Base-by-base conservation (phyloP, 106 monocot species). In the Phalaenopsis aphrodite region DNA sequence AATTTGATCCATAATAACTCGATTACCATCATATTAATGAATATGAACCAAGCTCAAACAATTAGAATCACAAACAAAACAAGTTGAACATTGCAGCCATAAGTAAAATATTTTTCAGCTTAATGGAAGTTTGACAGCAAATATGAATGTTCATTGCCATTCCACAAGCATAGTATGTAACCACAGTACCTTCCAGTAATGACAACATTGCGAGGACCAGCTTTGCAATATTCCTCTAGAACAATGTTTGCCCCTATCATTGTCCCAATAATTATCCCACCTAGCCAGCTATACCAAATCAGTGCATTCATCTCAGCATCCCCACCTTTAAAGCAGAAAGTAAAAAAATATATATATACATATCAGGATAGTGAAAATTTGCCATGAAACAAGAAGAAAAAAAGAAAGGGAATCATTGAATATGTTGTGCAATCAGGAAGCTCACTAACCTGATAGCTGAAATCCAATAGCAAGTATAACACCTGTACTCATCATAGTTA, bases 201-300 rank as follows among this genome's bases (percentile, higher is more conserved):
- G 72, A 98, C 92, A 84, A 98, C 89, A 87, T 98, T 98, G 74
- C 92, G 90, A 39, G 97, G 97, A 58, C 94, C 97, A 82, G 97
- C 94, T 87, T 81, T 94, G 81, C 94, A 89, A 75, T 98, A 89
- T 75, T 98, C 92, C 82, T 98, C 94, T 77, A 98, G 76, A 81
- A 98, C 97, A 86, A 86, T 87, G 82, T 98, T 98, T 55, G 94
- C 89, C 2, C 97, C 97, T 43, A 89, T 89, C 97, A 98, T 98
- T 42, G 97, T 98, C 68, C 97, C 97, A 47, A 92, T 92, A 19
- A 98, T 92, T 75, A 98, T 81, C 21, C 97, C 97, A 56, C 97
- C 94, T 76, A 98, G 94, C 97, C 97, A 98, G 85, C 97, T 92
- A 82, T 98, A 98, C 97, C 97, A 98, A 86, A 94, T 98, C 86